Base-by-base conservation (phyloP, 2,329 filamentous ascomycete genomes). In the Trichothecium sympodiale region DNA sequence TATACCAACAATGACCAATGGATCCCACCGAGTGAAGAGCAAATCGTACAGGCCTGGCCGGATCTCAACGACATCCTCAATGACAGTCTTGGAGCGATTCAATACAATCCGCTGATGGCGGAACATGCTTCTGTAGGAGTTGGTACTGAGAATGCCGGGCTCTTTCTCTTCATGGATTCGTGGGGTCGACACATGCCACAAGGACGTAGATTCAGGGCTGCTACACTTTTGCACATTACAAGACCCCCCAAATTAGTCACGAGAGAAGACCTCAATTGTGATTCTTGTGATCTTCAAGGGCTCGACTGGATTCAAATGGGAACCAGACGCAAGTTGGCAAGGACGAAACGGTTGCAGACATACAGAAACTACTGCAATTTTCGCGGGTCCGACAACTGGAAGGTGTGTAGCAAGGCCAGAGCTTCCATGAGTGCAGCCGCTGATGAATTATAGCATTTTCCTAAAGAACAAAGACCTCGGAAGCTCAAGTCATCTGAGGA, bases 291-390 rank as follows among this genome's bases (percentile, higher is more conserved):
- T 45, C 51, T 77, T 17, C 76, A 80, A 46, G 71, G 74, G 34
- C 59, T 80, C 26, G 54, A 77, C 47, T 80, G 76, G 76, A 44
- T 51, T 2, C 52, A 59, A 10, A 54, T 79, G 42, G 66, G 66
- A 2, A 67, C 74, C 3, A 63, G 63, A 9, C 64, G 73, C 37
- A 45, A 45, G 17, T 52, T 61, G 17, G 75, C 73, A 4, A 62
- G 71, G 17, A 50, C 60, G 31, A 60, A 60, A 36, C 64, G 75
- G 15, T 43, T 52, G 29, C 40, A 52, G 12, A 69, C 63, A 1
- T 80, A 77, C 46, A 63, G 51, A 35, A 80, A 79, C 45, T 78
- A 77, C 42, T 65, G 65, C 20, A 79, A 76, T 47, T 51, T 61
- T n/a, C 36, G 42, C 3, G 55, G 59, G 4, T 67, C 69, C 10